A percentile compares a stretch with the other conserved stretches of the same genome.
Conservation (phyloP, 2,329 filamentous ascomycete genomes). For the Decorospora gaudefroyi region DNA sequence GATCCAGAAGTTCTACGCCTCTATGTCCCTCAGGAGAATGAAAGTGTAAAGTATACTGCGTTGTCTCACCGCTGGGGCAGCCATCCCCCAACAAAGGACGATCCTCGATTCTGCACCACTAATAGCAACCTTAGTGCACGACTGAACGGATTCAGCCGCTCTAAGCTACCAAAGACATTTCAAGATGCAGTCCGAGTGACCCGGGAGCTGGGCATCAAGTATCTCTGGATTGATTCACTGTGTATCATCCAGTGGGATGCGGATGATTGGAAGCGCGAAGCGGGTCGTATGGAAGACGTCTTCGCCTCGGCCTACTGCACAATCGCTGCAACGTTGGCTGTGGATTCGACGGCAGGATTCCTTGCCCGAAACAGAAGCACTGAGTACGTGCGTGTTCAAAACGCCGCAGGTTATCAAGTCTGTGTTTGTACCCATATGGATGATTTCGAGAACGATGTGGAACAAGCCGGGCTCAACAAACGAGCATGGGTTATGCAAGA, state of each 20-base stretch:
- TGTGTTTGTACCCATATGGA: too few relatives aligned
- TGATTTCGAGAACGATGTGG: slow-evolving; percentile 15
- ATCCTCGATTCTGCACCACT: slow-evolving; percentile 17
- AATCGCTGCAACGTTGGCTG: too few relatives aligned
- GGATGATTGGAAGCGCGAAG: too few relatives aligned
- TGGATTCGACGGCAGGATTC: slow-evolving; percentile 20
- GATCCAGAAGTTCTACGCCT: slow-evolving; percentile 14
- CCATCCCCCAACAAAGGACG: not conserved
- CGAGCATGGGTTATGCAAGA: too few relatives aligned
- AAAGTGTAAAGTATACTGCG: too few relatives aligned
- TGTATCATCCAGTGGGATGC: too few relatives aligned
- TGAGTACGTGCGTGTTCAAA: slow-evolving; percentile 12
- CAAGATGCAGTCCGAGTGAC: too few relatives aligned
- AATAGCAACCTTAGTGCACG: slow-evolving; percentile 9
- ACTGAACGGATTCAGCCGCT: slow-evolving; percentile 12
- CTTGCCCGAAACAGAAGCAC: slow-evolving; percentile 7
- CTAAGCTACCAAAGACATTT: too few relatives aligned
- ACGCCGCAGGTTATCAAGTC: slow-evolving; percentile 4
- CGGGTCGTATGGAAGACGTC: too few relatives aligned
- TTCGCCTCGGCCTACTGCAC: too few relatives aligned
- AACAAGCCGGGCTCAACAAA: slow-evolving; percentile 16
- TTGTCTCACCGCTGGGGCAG: slow-evolving; percentile 27
- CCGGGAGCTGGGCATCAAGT: too few relatives aligned
- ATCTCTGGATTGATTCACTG: too few relatives aligned
- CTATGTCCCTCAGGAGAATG: slow-evolving; percentile 4